Evolutionary conservation across 257 asterid species (phyloP).

Genomic region (Salvia rosmarinus): DNA sequence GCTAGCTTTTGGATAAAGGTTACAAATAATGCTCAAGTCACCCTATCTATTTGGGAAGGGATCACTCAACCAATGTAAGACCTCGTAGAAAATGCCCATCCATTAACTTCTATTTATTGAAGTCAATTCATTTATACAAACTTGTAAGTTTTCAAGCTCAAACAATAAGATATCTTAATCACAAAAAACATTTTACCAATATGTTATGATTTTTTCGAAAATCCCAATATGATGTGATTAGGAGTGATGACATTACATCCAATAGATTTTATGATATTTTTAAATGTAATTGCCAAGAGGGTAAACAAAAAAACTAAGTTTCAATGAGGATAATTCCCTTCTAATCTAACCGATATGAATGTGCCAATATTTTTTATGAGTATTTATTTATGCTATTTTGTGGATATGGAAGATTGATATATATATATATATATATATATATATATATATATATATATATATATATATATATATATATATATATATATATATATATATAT

Average conservation of each 20-base stretch:
- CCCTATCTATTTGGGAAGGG: not conserved
- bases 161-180: not conserved
- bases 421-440: too few species aligned
- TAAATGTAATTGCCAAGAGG: too few species aligned
- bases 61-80: not conserved
- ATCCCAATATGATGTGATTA: not conserved
- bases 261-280: too few species aligned
- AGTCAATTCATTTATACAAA: not conserved
- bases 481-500: too few species aligned
- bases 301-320: too few species aligned
- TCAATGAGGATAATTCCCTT: not conserved
- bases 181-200: not conserved
- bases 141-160: not conserved
- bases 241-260: not conserved
- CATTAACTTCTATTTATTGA: not conserved
- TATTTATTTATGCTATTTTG: too few species aligned
- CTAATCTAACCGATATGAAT: not conserved
- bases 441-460: too few species aligned
- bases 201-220: not conserved
- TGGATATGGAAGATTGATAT: too few species aligned
- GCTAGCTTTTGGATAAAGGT: too few species aligned
- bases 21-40: too few species aligned
- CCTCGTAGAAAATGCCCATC: conserved; percentile 2
- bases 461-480: too few species aligned
- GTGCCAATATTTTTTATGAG: too few species aligned